These are phyloP conservation scores for Tilletiopsis washingtonensis DNA, from an alignment of 1,284 basidiomycete genomes.

Conservation along the genomic window DNA sequence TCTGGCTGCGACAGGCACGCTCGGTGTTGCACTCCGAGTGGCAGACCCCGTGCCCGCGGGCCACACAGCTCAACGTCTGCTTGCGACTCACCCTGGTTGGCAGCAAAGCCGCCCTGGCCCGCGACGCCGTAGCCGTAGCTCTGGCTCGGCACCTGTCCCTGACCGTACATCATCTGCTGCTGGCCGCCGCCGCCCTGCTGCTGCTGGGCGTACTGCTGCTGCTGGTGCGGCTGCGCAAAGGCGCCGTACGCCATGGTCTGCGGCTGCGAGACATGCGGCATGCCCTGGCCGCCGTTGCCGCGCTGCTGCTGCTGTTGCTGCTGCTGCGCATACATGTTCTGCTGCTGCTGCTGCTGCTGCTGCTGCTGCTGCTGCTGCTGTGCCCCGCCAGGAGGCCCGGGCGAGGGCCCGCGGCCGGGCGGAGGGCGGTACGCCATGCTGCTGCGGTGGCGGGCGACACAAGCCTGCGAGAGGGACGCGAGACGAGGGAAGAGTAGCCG, in stretches of 20 bases:
- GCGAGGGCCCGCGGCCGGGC: no score
- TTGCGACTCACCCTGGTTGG: conserved; percentile 39
- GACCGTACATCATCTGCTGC: neutral
- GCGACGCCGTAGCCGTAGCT: conserved; percentile 27
- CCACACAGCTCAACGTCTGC: neutral
- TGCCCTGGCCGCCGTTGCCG: neutral
- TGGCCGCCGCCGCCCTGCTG: neutral
- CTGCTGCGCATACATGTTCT: no score
- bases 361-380: no score
- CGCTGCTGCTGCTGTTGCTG: no score
- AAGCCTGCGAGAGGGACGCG: no score
- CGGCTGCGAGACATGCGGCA: neutral
- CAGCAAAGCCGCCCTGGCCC: conserved; percentile 39
- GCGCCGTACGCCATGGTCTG: neutral
- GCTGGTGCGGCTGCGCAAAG: conserved; percentile 1
- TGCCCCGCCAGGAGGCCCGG: no score
- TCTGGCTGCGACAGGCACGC: neutral
- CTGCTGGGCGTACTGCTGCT: neutral
- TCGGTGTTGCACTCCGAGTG: neutral
- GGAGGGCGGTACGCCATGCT: no score
- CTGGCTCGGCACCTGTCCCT: neutral
- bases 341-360: no score
- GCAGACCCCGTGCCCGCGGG: neutral
- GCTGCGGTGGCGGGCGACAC: no score
- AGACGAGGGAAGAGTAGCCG: no score